Evolutionary conservation across 441 rosid species (phyloP).

Genomic region (Pelargonium fulgidum): DNA sequence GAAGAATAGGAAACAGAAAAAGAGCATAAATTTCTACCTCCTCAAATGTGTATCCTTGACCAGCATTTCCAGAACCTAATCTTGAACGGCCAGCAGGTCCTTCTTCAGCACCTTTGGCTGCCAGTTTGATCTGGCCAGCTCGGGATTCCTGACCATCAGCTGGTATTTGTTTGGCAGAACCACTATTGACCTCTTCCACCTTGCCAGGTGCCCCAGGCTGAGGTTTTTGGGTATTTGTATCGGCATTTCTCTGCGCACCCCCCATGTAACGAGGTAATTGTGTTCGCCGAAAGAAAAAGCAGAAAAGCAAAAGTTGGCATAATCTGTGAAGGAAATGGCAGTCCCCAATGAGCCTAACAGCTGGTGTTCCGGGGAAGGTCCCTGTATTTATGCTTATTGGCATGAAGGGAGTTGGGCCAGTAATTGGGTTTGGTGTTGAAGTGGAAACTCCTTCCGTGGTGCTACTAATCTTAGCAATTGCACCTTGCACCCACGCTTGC

Average conservation of each 20-base stretch:
- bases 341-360: slow-evolving; percentile 98
- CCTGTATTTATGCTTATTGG: slow-evolving; percentile 99
- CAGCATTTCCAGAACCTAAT: slow-evolving; percentile 95
- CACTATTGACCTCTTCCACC: slow-evolving; percentile 65
- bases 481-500: slow-evolving; percentile 99
- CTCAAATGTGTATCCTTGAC: slow-evolving; percentile 98
- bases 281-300: slow-evolving; percentile 78
- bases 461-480: slow-evolving; percentile 93
- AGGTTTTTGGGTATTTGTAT: slow-evolving; percentile 61
- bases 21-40: slow-evolving; percentile 51
- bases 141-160: slow-evolving; percentile 70
- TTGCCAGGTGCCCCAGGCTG: slow-evolving; percentile 72
- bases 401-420: slow-evolving; percentile 81
- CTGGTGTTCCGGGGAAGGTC: slow-evolving; percentile 99
- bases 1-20: not conserved
- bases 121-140: slow-evolving; percentile 57
- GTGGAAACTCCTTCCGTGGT: slow-evolving; percentile 63
- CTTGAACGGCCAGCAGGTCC: slow-evolving; percentile 65
- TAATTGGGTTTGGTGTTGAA: slow-evolving; percentile 64
- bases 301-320: slow-evolving; percentile 91
- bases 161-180: slow-evolving; percentile 50
- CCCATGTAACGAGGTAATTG: slow-evolving; percentile 52
- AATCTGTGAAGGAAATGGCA: slow-evolving; percentile 98
- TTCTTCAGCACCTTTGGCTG: slow-evolving; percentile 79
- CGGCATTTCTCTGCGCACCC: slow-evolving; percentile 54